Percentiles rank a stretch among this genome's conserved stretches.
phyloP scores from a whole-genome alignment of 371 early-diverging fungal species.

The Vairimorpha ceranae region DNA sequence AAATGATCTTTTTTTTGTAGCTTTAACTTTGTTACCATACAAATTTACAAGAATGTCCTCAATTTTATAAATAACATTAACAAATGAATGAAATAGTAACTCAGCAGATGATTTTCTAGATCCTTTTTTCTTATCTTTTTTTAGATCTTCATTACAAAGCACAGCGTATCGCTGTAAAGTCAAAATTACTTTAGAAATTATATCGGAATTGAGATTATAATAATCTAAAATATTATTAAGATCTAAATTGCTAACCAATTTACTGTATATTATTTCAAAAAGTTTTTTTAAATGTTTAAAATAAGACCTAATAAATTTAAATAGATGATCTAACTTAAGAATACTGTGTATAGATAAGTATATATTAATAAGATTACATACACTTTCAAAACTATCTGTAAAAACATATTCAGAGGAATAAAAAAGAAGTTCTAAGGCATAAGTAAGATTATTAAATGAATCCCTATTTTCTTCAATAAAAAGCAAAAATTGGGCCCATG shows the following conservation, averaged over 20 bases:
- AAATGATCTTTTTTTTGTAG: background rate
- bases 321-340: background rate
- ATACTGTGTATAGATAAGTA: background rate
- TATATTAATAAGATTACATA: background rate
- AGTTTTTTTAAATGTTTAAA: background rate
- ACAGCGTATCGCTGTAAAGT: background rate
- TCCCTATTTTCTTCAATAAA: background rate
- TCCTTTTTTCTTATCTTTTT: slow-evolving; percentile 8
- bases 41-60: background rate
- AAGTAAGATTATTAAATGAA: background rate
- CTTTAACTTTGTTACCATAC: background rate
- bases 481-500: background rate
- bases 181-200: background rate
- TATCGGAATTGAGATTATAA: background rate
- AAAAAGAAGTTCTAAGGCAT: background rate
- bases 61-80: background rate
- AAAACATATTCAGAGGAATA: background rate
- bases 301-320: background rate
- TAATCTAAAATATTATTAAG: background rate
- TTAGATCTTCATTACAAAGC: background rate
- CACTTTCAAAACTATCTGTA: background rate
- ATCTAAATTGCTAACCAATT: no score
- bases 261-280: no score
- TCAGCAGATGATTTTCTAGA: background rate
- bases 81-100: background rate